These are phyloP conservation scores for Ophiocordyceps camponoti-leonardi DNA, from an alignment of 2,329 filamentous ascomycete species.

Conservation along the genomic window DNA sequence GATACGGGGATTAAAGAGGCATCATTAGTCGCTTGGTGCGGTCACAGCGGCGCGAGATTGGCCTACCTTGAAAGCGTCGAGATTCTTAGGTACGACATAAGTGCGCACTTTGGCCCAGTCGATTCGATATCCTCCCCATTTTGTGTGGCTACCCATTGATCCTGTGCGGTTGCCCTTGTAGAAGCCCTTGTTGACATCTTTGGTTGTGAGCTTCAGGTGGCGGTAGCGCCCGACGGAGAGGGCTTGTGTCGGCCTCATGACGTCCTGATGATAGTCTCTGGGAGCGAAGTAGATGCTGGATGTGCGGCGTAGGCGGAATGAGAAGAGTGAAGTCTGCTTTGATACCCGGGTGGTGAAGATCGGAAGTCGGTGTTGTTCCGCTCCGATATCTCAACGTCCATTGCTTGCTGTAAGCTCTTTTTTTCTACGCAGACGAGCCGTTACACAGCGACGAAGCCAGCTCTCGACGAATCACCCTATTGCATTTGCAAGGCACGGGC, in stretches of 20 bases:
- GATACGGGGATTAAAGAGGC: neutral
- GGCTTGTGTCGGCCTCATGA: constrained; percentile 50
- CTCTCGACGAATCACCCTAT: neutral
- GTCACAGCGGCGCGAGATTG: neutral
- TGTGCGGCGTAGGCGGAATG: neutral
- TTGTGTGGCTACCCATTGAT: constrained; percentile 70
- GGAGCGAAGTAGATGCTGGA: neutral
- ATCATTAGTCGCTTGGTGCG: neutral
- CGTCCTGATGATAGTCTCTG: constrained; percentile 5
- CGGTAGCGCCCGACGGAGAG: constrained; percentile 51
- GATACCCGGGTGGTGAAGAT: neutral
- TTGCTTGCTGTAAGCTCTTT: neutral
- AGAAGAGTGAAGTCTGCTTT: constrained; percentile 4
- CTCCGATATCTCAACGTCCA: constrained; percentile 1
- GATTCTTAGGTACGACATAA: constrained; percentile 55
- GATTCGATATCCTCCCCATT: constrained; percentile 67
- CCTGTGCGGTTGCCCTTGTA: constrained; percentile 94
- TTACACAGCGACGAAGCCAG: neutral
- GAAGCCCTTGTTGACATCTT: constrained; percentile 82
- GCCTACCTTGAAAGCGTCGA: constrained; percentile 56
- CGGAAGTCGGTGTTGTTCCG: constrained; percentile 14
- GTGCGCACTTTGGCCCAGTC: constrained; percentile 82
- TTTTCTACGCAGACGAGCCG: neutral
- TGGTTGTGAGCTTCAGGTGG: constrained; percentile 73
- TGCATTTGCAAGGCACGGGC: too few relatives aligned